Evolutionary conservation across 805 yeast species (phyloP).

Genomic region (Saturnispora quitensis): DNA sequence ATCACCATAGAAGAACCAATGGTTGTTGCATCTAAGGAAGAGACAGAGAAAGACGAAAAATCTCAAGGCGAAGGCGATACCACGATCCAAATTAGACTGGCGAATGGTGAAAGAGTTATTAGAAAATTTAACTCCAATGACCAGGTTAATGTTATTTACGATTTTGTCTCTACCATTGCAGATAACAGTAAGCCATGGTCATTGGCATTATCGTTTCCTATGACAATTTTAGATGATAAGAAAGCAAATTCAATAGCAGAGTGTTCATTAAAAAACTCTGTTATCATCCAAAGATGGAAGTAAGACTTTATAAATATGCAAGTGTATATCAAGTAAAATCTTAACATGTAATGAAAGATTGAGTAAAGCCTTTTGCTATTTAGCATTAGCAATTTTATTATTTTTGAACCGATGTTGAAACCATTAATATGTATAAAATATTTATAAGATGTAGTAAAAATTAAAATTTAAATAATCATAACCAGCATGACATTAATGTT

Average conservation of each 20-base stretch:
- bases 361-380: neutral
- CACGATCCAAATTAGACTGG: slow-evolving; percentile 71
- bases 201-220: slow-evolving; percentile 76
- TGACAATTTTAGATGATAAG: slow-evolving; percentile 57
- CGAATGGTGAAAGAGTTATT: slow-evolving; percentile 65
- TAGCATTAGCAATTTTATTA: neutral
- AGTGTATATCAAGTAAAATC: neutral
- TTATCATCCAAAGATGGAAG: slow-evolving; percentile 83
- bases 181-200: slow-evolving; percentile 43
- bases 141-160: slow-evolving; percentile 57
- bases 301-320: slow-evolving; percentile 12
- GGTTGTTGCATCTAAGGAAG: slow-evolving; percentile 15
- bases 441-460: slow-evolving; percentile 10
- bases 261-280: slow-evolving; percentile 73
- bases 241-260: slow-evolving; percentile 50
- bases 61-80: slow-evolving; percentile 42
- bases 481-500: slow-evolving; percentile 29
- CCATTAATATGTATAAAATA: slow-evolving; percentile 27
- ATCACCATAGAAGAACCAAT: slow-evolving; percentile 8
- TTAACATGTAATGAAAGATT: neutral
- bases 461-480: slow-evolving; percentile 12
- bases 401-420: slow-evolving; percentile 36
- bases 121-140: slow-evolving; percentile 58
- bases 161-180: slow-evolving; percentile 49
- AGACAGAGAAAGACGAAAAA: slow-evolving; percentile 11